Evolutionary conservation across 345 rosid species (phyloP).

Genomic region (Triadica sebifera): DNA sequence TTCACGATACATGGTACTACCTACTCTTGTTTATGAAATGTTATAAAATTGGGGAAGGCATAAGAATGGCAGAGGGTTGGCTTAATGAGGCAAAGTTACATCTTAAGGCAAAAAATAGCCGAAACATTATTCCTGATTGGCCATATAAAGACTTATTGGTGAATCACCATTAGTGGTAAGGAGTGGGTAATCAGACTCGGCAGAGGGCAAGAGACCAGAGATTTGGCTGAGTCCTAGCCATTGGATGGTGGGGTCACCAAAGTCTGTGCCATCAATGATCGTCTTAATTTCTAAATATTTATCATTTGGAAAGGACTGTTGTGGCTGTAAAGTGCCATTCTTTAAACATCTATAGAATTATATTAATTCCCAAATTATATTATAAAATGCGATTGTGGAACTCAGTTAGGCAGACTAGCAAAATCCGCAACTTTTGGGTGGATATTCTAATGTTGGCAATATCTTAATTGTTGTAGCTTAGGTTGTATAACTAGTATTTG

Average conservation of each 20-base stretch:
- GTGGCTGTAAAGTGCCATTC: neutral
- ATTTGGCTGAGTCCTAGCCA: conserved; percentile 1
- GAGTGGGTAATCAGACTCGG: conserved; percentile 17
- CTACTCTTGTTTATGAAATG: neutral
- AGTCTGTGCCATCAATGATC: conserved; percentile 9
- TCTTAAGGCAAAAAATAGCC: neutral
- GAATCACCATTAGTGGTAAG: conserved; percentile 14
- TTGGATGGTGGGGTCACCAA: conserved; percentile 16
- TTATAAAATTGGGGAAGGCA: conserved; percentile 4
- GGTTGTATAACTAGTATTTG: neutral
- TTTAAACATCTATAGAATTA: neutral
- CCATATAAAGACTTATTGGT: conserved; percentile 7
- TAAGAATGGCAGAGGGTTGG: conserved; percentile 18
- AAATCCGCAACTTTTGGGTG: conserved; percentile 5
- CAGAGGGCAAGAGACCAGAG: conserved; percentile 12
- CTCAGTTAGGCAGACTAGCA: conserved; percentile 18
- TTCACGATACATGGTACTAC: neutral
- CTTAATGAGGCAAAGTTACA: conserved; percentile 7
- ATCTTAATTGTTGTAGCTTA: neutral
- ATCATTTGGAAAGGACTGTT: neutral
- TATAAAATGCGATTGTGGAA: conserved; percentile 19
- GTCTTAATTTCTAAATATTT: neutral
- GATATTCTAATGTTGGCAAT: neutral
- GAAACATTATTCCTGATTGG: conserved; percentile 1
- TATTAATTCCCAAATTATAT: neutral